Conservation (phyloP, 2,329 filamentous ascomycete species). For the Magnaporthales sp. region DNA sequence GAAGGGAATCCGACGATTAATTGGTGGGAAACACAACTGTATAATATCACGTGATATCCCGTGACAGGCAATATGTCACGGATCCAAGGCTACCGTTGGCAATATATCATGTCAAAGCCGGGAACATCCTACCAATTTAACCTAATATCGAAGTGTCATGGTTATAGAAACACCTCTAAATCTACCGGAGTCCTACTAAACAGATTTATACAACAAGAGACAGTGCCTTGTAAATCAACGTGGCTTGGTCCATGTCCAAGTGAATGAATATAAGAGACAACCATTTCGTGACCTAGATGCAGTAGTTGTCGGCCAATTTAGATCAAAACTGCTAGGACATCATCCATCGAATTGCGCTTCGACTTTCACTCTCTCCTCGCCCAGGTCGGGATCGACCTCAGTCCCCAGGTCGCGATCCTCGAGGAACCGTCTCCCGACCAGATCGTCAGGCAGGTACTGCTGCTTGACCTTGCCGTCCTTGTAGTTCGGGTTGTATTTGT, state of each 20-base stretch:
- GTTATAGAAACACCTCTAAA: neutral
- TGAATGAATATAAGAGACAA: neutral
- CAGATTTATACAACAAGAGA: neutral
- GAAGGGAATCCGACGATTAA: neutral
- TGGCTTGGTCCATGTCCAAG: neutral
- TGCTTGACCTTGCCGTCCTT: conserved; percentile 72
- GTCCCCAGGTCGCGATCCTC: conserved; percentile 74
- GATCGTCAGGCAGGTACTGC: conserved; percentile 76
- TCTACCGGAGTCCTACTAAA: neutral
- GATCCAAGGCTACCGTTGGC: neutral
- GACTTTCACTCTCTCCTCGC: conserved; percentile 17
- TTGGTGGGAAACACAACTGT: neutral
- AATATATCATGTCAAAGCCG: neutral
- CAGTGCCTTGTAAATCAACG: neutral
- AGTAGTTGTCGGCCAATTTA: neutral
- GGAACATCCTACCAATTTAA: too few species aligned
- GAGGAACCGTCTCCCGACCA: conserved; percentile 65
- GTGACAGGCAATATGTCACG: neutral
- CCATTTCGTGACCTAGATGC: neutral
- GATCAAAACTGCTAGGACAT: neutral
- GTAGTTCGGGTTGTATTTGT: conserved; percentile 96
- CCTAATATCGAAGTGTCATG: too few species aligned
- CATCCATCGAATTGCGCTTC: neutral
- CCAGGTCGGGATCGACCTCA: conserved; percentile 63
- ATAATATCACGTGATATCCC: neutral